phyloP scores from a whole-genome alignment of 768 basidiomycete species.

The Lactifluus piperatus region DNA sequence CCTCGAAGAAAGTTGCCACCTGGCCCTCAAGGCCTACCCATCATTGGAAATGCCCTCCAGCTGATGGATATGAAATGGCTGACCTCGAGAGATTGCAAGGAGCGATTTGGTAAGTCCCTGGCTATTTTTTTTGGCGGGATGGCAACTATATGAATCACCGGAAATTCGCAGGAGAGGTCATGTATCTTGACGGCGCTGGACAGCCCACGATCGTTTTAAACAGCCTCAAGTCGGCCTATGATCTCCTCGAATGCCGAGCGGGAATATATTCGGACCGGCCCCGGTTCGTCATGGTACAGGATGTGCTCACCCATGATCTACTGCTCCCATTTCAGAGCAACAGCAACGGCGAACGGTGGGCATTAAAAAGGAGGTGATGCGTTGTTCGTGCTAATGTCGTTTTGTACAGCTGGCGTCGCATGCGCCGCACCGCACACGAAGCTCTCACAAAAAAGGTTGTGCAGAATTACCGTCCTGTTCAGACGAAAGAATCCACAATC shows the following conservation, averaged over 20 bases:
- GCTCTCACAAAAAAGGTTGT: conserved; percentile 23
- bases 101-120: not conserved
- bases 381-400: not conserved
- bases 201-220: conserved; percentile 23
- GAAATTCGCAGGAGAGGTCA: conserved; percentile 7
- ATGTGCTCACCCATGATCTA: conserved; percentile 7
- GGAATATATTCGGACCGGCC: conserved; percentile 25
- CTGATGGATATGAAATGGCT: not conserved
- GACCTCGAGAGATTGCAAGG: not conserved
- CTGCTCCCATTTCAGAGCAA: not conserved
- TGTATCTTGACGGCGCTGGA: conserved; percentile 16
- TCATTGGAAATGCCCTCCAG: not conserved
- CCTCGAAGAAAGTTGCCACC: conserved; percentile 1
- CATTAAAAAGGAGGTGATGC: not conserved
- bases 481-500: too few species aligned
- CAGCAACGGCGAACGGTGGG: not conserved
- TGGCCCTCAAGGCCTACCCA: not conserved
- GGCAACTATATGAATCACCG: not conserved
- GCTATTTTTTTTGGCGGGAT: not conserved
- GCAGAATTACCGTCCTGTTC: conserved; percentile 22
- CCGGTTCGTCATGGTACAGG: not conserved
- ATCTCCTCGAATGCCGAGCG: conserved; percentile 25
- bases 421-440: conserved; percentile 29
- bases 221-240: conserved; percentile 21
- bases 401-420: conserved; percentile 27